phyloP scores from a whole-genome alignment of 441 rosid species.

The Flueggea neowawraea region DNA sequence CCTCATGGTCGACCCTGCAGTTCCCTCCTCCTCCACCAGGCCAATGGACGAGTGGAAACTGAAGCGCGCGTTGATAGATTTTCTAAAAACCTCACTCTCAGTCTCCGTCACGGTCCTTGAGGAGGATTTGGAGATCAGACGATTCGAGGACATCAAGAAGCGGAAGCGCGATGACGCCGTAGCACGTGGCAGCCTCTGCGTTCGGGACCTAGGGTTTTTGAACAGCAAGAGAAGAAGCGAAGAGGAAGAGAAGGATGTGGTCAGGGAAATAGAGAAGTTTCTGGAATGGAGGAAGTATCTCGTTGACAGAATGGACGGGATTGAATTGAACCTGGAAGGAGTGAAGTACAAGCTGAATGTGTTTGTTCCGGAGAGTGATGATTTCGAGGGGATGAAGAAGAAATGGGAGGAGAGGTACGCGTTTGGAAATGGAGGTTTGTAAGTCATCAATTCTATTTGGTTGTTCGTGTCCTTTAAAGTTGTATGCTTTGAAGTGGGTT shows the following conservation, averaged over 20 bases:
- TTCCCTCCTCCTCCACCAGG: slow-evolving; percentile 51
- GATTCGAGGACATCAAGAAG: slow-evolving; percentile 77
- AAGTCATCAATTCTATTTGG: too few species aligned
- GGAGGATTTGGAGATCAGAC: slow-evolving; percentile 61
- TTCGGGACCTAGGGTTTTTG: slow-evolving; percentile 80
- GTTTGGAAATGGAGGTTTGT: slow-evolving; percentile 52
- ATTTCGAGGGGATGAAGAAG: slow-evolving; percentile 68
- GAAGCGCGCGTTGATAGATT: slow-evolving; percentile 66
- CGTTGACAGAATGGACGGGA: slow-evolving; percentile 80
- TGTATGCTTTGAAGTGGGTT: slow-evolving; percentile 6
- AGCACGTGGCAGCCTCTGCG: slow-evolving; percentile 63
- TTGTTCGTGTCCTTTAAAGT: not conserved
- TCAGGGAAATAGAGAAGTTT: slow-evolving; percentile 55
- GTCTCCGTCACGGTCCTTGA: slow-evolving; percentile 52
- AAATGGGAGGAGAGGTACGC: slow-evolving; percentile 76
- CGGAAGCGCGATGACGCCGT: slow-evolving; percentile 90
- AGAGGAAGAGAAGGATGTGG: slow-evolving; percentile 34
- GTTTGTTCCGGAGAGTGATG: slow-evolving; percentile 56
- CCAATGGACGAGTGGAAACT: slow-evolving; percentile 93
- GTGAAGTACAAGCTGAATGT: slow-evolving; percentile 65
- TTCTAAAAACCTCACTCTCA: slow-evolving; percentile 52
- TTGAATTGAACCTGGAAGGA: slow-evolving; percentile 83
- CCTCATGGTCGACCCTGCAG: slow-evolving; percentile 56
- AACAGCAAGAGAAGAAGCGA: not conserved
- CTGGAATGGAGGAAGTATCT: slow-evolving; percentile 63